phyloP scores from a whole-genome alignment of 805 yeast species.

The Hemisphaericaspora nanyangensis region DNA sequence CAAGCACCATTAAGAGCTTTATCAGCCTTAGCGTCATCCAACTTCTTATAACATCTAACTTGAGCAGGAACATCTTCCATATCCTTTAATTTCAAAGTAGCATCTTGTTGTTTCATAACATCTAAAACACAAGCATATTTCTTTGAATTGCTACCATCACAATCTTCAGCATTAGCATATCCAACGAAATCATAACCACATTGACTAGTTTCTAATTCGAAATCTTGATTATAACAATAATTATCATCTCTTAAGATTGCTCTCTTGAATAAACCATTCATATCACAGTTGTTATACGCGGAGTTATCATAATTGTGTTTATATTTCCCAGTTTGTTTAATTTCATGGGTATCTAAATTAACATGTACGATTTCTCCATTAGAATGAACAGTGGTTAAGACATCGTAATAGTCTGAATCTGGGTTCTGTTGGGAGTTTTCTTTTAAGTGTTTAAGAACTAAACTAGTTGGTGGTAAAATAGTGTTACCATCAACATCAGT shows the following conservation, averaged over 20 bases:
- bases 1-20: slow-evolving; percentile 9
- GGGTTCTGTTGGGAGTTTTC: background rate
- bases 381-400: slow-evolving; percentile 8
- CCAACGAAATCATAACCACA: slow-evolving; percentile 10
- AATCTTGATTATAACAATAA: slow-evolving; percentile 8
- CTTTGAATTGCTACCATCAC: slow-evolving; percentile 6
- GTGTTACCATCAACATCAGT: slow-evolving; percentile 8
- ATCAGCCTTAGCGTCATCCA: slow-evolving; percentile 5
- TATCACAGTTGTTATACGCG: slow-evolving; percentile 4
- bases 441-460: slow-evolving; percentile 9
- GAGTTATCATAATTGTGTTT: slow-evolving; percentile 8
- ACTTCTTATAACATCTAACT: slow-evolving; percentile 9
- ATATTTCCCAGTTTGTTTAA: slow-evolving; percentile 8
- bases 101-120: slow-evolving; percentile 8
- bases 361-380: slow-evolving; percentile 10
- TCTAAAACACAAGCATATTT: slow-evolving; percentile 10
- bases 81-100: slow-evolving; percentile 7
- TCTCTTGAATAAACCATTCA: slow-evolving; percentile 7
- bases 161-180: slow-evolving; percentile 8
- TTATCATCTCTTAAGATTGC: slow-evolving; percentile 5
- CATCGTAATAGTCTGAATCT: slow-evolving; percentile 5
- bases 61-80: slow-evolving; percentile 11
- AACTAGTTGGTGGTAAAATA: slow-evolving; percentile 11
- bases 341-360: slow-evolving; percentile 9
- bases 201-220: slow-evolving; percentile 8